Conservation (phyloP, 2,329 filamentous ascomycete species). For the Chaetomium strumarium region DNA sequence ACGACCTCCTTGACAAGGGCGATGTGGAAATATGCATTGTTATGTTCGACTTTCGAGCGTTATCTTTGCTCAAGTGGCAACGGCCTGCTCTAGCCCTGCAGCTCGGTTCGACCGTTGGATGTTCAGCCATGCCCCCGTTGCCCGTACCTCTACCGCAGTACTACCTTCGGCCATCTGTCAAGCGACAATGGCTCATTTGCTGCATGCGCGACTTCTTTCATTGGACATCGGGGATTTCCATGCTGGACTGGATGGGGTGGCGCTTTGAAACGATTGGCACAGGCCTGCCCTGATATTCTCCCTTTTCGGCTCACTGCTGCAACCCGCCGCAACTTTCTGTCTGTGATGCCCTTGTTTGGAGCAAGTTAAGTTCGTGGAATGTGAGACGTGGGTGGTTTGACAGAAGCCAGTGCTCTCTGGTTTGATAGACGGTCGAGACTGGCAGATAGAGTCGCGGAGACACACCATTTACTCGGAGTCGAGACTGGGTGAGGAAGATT, state of each 20-base stretch:
- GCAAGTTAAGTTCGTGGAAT: background rate
- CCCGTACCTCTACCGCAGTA: too few relatives aligned
- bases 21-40: slow-evolving; percentile 13
- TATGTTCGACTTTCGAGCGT: background rate
- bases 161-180: background rate
- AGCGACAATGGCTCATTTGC: background rate
- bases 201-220: slow-evolving; percentile 14
- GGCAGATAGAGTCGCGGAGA: too few relatives aligned
- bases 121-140: too few relatives aligned
- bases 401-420: background rate
- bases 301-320: background rate
- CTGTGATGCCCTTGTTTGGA: background rate
- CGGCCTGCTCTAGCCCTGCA: too few relatives aligned
- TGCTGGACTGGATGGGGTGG: background rate
- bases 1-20: background rate
- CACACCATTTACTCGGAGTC: too few relatives aligned
- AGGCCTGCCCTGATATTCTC: background rate
- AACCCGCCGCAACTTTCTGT: background rate
- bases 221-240: slow-evolving; percentile 7
- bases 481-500: too few relatives aligned
- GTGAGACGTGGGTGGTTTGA: background rate
- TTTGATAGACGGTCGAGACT: background rate
- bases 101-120: slow-evolving; percentile 1
- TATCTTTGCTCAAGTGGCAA: too few relatives aligned
- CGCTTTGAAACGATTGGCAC: slow-evolving; percentile 4